Conservation (phyloP, 768 basidiomycete genomes). For the Termitomyces heimii region DNA sequence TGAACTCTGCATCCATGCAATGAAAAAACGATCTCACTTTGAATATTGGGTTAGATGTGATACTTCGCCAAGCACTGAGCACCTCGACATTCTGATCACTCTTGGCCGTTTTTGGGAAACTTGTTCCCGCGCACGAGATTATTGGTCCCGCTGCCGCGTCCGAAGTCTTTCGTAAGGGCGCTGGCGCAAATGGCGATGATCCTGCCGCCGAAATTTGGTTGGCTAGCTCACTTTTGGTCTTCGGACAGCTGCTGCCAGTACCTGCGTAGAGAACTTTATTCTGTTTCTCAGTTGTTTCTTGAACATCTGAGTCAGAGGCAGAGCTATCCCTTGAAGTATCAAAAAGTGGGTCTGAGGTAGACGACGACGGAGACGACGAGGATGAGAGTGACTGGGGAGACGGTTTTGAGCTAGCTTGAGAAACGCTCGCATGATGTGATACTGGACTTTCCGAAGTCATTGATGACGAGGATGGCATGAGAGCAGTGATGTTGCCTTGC, state of each 20-base stretch:
- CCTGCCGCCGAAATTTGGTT: conserved; percentile 48
- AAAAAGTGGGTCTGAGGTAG: conserved; percentile 28
- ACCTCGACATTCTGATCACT: conserved; percentile 75
- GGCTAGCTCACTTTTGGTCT: conserved; percentile 47
- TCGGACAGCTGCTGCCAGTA: conserved; percentile 33
- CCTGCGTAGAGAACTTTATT: not conserved
- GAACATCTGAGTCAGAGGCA: conserved; percentile 22
- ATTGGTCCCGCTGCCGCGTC: conserved; percentile 42
- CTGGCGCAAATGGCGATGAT: conserved; percentile 51
- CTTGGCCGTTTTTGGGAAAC: conserved; percentile 61
- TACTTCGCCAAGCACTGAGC: conserved; percentile 71
- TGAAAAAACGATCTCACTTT: conserved; percentile 42
- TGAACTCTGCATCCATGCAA: not conserved
- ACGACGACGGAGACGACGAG: conserved; percentile 29
- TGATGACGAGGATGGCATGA: conserved; percentile 24
- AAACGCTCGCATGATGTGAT: conserved; percentile 33
- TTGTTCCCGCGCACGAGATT: conserved; percentile 62
- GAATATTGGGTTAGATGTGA: conserved; percentile 69
- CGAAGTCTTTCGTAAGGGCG: conserved; percentile 35
- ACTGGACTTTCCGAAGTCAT: conserved; percentile 50
- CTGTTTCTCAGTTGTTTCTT: conserved; percentile 13
- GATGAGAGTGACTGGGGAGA: conserved; percentile 30
- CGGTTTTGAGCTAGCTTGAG: conserved; percentile 15
- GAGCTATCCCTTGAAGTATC: conserved; percentile 27
- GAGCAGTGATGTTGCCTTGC: conserved; percentile 22